Conservation (phyloP, 208 protist species). For the Strigomonas oncopelti region DNA sequence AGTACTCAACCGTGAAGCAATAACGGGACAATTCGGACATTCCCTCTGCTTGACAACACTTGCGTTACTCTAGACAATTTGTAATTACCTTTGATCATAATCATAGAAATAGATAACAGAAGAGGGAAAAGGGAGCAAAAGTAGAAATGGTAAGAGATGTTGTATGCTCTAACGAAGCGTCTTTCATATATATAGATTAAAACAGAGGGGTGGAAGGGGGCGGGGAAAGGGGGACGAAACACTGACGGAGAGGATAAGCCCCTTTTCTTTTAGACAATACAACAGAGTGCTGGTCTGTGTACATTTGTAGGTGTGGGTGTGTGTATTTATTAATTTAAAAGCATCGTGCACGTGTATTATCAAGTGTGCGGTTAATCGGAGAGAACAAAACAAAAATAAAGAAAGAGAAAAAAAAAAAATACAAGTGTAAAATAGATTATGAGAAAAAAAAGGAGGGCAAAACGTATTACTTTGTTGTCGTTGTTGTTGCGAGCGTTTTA, state of each 20-base stretch:
- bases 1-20: constrained; percentile 87
- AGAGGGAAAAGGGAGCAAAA: constrained; percentile 10
- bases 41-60: neutral
- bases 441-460: neutral
- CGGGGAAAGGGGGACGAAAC: too few species aligned
- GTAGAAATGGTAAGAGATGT: neutral
- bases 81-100: constrained; percentile 7
- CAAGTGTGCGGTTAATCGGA: constrained; percentile 9
- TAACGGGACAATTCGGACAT: constrained; percentile 27
- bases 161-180: neutral
- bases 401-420: constrained; percentile 17
- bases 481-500: too few species aligned
- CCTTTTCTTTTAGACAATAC: too few species aligned
- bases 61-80: neutral
- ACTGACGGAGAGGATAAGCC: too few species aligned
- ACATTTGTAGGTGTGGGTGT: too few species aligned
- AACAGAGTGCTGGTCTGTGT: too few species aligned
- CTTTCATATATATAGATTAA: constrained; percentile 5
- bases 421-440: neutral
- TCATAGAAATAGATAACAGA: constrained; percentile 9
- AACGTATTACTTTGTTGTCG: too few species aligned
- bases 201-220: too few species aligned
- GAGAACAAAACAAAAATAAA: constrained; percentile 19
- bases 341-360: neutral
- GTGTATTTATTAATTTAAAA: too few species aligned